These are phyloP conservation scores for Cryptococcus hybrid DNA, from an alignment of 1,284 basidiomycete genomes.

Conservation along the genomic window DNA sequence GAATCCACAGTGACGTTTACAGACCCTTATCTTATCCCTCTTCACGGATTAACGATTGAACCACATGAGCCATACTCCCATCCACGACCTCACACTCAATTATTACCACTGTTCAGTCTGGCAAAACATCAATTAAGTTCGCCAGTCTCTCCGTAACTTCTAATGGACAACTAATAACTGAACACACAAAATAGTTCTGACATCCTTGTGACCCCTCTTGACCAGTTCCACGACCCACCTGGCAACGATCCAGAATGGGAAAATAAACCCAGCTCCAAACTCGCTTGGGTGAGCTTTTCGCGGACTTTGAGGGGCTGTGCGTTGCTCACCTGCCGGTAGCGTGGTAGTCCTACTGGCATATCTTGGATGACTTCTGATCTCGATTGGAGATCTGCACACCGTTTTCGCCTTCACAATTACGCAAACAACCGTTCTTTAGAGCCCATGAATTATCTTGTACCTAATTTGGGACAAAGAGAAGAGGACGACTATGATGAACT, in stretches of 20 bases:
- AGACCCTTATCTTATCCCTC: constrained; percentile 46
- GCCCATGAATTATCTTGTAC: constrained; percentile 22
- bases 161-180: background rate
- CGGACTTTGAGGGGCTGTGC: too few relatives aligned
- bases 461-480: constrained; percentile 25
- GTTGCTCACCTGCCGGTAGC: constrained; percentile 9
- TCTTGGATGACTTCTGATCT: constrained; percentile 48
- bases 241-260: constrained; percentile 52
- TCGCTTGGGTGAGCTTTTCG: constrained; percentile 46
- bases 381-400: constrained; percentile 51
- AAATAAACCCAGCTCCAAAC: constrained; percentile 45
- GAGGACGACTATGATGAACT: background rate
- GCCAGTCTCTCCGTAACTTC: constrained; percentile 22
- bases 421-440: constrained; percentile 38
- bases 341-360: constrained; percentile 52
- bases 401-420: constrained; percentile 50
- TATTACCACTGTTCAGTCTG: constrained; percentile 47
- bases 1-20: background rate
- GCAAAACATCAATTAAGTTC: constrained; percentile 20
- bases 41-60: constrained; percentile 48
- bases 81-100: constrained; percentile 44
- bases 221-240: constrained; percentile 49
- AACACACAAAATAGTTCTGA: constrained; percentile 41
- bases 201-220: constrained; percentile 53
- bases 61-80: constrained; percentile 41